Base-by-base conservation (phyloP, 2,329 filamentous ascomycete species). In the Alternaria ethzedia region DNA sequence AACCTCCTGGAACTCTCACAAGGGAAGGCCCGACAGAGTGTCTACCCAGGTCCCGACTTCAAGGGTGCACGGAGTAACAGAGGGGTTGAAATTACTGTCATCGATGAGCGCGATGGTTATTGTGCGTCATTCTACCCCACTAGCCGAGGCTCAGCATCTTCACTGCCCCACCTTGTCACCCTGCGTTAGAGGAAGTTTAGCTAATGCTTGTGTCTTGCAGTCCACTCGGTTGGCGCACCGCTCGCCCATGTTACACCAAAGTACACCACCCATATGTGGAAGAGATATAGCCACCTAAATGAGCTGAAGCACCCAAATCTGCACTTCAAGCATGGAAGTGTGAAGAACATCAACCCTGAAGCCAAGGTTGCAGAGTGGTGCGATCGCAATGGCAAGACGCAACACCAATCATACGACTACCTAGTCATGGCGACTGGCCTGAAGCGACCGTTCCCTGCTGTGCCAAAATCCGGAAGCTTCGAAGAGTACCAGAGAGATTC, bases 31-130 rank as follows among this genome's bases (percentile, higher is more conserved):
- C 85, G 88, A 13, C 81, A 83, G 80, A 85, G 73, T 70, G 67
- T 74, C 8, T 77, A 79, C 55, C 70, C 76, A 44, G 71, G 74
- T 8, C 84, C 70, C 28, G 76, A 78, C 21, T 75, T 79, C 68
- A 80, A 67, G 58, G 76, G 69, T 43, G 69, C 44, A 28, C 75
- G 65, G 20, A 81, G 83, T 47, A 83, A 82, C 23, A 82, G 90
- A 47, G 84, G 87, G 1, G 79, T 92, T 13, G 86, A 93, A 41
- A 89, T 94, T 54, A 93, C 90, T 21, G 85, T 94, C 21, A 88
- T 92, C 23, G 91, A 94, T 71, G 90, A 94, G 78, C 84, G 90
- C n/a, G 91, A 94, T 82, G 92, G 92, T n/a, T 94, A 89, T 77
- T 94, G 91, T 94, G 83, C 71, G 89, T 68, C 46, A 64, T 57